Evolutionary conservation across 768 basidiomycete species (phyloP).

Genomic region (Naematelia encephala): DNA sequence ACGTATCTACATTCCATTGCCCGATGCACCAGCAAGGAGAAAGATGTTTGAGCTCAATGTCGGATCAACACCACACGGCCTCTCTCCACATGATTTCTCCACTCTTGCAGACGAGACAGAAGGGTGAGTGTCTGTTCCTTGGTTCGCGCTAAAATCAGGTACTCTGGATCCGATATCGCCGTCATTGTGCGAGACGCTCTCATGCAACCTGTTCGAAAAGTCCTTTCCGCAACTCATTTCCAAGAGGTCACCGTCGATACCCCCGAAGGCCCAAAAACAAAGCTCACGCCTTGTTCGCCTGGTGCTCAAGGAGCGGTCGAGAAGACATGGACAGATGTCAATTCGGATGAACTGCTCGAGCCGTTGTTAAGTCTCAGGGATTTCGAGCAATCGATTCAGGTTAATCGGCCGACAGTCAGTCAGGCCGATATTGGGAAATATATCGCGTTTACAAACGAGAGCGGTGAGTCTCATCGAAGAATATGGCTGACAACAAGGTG

Average conservation of each 20-base stretch:
- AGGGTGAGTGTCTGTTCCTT: constrained; percentile 56
- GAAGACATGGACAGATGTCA: constrained; percentile 83
- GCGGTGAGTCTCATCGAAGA: constrained; percentile 35
- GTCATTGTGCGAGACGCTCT: constrained; percentile 92
- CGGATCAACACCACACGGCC: constrained; percentile 83
- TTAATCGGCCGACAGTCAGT: constrained; percentile 81
- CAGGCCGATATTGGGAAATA: constrained; percentile 73
- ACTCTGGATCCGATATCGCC: constrained; percentile 92
- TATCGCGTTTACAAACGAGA: constrained; percentile 53
- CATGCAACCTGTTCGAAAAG: constrained; percentile 98
- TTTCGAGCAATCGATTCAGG: constrained; percentile 75
- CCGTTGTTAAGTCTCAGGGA: constrained; percentile 73
- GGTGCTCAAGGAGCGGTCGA: constrained; percentile 81
- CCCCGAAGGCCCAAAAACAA: constrained; percentile 35
- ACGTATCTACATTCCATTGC: constrained; percentile 96
- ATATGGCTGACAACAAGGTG: background rate
- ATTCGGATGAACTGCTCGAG: constrained; percentile 83
- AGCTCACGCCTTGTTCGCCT: constrained; percentile 96
- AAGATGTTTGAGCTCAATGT: constrained; percentile 98
- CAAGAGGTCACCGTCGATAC: constrained; percentile 55
- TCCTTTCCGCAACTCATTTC: constrained; percentile 93
- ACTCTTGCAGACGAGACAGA: constrained; percentile 80
- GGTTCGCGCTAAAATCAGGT: constrained; percentile 53
- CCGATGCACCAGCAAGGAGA: constrained; percentile 82
- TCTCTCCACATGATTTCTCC: constrained; percentile 73